Evolutionary conservation across 352 stramenopile genomes (phyloP).

Genomic region (Phytopythium mirpurense): DNA sequence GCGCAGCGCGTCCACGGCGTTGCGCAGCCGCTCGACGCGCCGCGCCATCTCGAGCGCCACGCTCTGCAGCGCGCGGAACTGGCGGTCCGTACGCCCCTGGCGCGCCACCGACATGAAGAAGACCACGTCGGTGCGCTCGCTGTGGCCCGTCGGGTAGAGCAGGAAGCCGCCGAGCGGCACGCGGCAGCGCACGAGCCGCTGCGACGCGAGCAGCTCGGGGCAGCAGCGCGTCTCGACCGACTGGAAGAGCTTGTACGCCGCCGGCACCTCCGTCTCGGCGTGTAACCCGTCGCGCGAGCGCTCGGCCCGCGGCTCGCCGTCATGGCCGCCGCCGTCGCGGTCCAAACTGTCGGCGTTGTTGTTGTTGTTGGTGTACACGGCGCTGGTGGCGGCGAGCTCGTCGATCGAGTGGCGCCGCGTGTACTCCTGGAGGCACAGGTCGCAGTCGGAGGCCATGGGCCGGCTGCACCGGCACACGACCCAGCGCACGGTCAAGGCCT

Average conservation of each 20-base stretch:
- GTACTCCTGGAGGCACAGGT: conserved; percentile 74
- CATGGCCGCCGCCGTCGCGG: neutral
- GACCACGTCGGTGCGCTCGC: conserved; percentile 65
- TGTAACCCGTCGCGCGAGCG: conserved; percentile 11
- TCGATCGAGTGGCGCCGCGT: conserved; percentile 52
- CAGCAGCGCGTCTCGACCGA: conserved; percentile 67
- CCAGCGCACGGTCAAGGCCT: conserved; percentile 68
- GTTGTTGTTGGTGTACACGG: conserved; percentile 35
- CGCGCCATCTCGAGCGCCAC: conserved; percentile 55
- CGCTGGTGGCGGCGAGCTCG: conserved; percentile 25
- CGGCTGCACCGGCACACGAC: conserved; percentile 57
- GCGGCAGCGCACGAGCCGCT: conserved; percentile 50
- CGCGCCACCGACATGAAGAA: conserved; percentile 62
- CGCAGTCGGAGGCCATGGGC: conserved; percentile 60
- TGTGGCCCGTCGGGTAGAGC: conserved; percentile 54
- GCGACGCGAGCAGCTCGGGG: conserved; percentile 53
- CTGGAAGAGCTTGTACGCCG: conserved; percentile 64
- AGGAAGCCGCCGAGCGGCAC: conserved; percentile 66
- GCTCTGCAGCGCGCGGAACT: conserved; percentile 55
- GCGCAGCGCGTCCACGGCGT: conserved; percentile 55
- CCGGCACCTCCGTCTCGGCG: conserved; percentile 24
- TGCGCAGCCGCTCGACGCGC: conserved; percentile 40
- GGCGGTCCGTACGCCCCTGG: conserved; percentile 33
- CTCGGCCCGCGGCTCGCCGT: neutral
- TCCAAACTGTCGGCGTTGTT: conserved; percentile 19